Base-by-base conservation (phyloP, 371 early-diverging fungal species). In the Rhizopus delemar region DNA sequence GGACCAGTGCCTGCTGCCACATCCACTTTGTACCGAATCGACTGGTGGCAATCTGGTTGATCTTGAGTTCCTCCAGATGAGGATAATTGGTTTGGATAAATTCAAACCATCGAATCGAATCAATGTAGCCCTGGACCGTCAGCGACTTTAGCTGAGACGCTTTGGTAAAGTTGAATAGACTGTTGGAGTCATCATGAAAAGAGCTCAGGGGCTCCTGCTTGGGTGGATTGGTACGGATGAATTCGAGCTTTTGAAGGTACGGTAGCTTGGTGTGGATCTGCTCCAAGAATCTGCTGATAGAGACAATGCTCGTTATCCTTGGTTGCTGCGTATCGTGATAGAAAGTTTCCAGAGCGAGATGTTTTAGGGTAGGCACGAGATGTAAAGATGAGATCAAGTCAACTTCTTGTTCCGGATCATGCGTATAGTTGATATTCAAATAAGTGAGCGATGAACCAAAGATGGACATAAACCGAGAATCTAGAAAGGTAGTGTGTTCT, bases 21-120 rank as follows among this genome's bases (percentile, higher is more conserved):
- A 56, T 60, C 60, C 60, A 65, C 36, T 65, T 65, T 0, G 65
- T 53, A 8, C 60, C 65, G 16, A 65, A 65, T 31, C 52, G 51
- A 38, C 60, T 65, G 3, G 56, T 52, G 0, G 56, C 33, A 0
- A 59, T 8, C 22, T 62, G 39, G 3, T 32, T 50, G 15, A 67
- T 41, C 13, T 46, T 45, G 3, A 67, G 51, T 3, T 28, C 48
- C 34, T 56, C 33, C 9, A 65, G 22, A 22, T 28, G 8, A 5
- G 49, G 56, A 36, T 66, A 66, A 16, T 29, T 59, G 1, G 8
- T 34, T 2, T 36, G 16, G 8, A 66, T 58, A 32, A 62, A 66
- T 9, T 41, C 16, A 41, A 62, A 66, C 67, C 67, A 66, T 9
- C 41, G 7, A 1, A 41, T 12, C 0, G 59, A 51, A n/a, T 54